A percentile compares a stretch with the other conserved stretches of the same genome.
phyloP scores from a whole-genome alignment of 2,329 filamentous ascomycete species.

The Clonostachys sp. region DNA sequence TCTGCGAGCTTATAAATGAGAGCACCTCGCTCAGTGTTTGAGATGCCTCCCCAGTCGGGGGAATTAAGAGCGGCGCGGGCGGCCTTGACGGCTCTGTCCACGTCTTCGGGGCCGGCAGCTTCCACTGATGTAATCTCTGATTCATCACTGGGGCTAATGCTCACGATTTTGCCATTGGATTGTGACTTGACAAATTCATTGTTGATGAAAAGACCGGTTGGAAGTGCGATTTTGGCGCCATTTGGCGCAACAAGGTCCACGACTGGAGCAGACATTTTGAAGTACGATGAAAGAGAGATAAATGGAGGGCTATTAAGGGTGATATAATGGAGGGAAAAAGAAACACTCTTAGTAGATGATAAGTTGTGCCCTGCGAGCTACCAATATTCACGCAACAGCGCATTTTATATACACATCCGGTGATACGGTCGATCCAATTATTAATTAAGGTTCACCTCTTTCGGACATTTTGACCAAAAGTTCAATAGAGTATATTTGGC shows the following conservation, averaged over 20 bases:
- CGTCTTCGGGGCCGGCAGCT: conserved; percentile 85
- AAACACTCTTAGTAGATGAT: too few relatives aligned
- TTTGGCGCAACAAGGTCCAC: conserved; percentile 69
- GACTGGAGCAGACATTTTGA: conserved; percentile 5
- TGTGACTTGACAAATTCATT: conserved; percentile 64
- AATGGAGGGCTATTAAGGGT: too few relatives aligned
- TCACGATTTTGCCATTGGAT: too few relatives aligned
- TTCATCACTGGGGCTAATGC: conserved; percentile 4
- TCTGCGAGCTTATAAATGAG: conserved; percentile 74
- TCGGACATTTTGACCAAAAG: too few relatives aligned
- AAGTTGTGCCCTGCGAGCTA: too few relatives aligned
- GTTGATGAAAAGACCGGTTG: conserved; percentile 75
- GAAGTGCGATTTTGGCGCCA: conserved; percentile 66
- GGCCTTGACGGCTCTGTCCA: conserved; percentile 74
- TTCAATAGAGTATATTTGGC: too few relatives aligned
- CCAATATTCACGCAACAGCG: too few relatives aligned
- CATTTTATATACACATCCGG: too few relatives aligned
- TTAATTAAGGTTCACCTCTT: too few relatives aligned
- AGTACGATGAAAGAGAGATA: too few relatives aligned
- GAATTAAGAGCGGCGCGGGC: conserved; percentile 84
- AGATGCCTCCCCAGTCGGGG: conserved; percentile 59
- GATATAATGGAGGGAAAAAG: too few relatives aligned
- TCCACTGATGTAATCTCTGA: conserved; percentile 65
- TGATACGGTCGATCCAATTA: too few relatives aligned
- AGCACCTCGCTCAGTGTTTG: conserved; percentile 68